phyloP scores from a whole-genome alignment of 202 grass and related monocot genomes.

The Dendrocalamus latiflorus region DNA sequence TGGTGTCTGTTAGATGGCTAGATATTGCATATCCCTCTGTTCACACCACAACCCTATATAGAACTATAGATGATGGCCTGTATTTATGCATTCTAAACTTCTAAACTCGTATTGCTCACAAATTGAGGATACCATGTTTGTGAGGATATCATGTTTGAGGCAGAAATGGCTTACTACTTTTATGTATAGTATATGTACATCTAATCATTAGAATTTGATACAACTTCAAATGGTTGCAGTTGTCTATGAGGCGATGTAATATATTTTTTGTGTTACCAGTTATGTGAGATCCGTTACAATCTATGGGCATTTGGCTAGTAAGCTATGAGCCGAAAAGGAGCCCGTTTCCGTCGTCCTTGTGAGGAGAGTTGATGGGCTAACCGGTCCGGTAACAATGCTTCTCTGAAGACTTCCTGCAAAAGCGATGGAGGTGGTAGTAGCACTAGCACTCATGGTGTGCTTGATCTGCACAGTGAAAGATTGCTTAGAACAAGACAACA shows the following conservation, averaged over 20 bases:
- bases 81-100: not conserved
- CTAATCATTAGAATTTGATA: not conserved
- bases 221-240: conserved; percentile 36
- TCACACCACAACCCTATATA: not conserved
- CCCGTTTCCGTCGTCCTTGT: not conserved
- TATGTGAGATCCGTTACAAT: too few relatives aligned
- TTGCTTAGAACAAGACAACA: too few relatives aligned
- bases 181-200: not conserved
- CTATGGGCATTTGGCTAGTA: too few relatives aligned
- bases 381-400: not conserved
- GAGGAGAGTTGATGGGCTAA: not conserved
- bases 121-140: conserved; percentile 89
- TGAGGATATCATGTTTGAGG: conserved; percentile 37
- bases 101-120: conserved; percentile 82
- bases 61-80: not conserved
- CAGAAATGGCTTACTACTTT: conserved; percentile 12
- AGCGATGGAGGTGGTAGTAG: not conserved
- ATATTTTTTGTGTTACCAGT: not conserved
- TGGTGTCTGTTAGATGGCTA: not conserved
- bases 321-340: too few relatives aligned
- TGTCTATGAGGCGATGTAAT: conserved; percentile 95
- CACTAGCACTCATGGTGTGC: not conserved
- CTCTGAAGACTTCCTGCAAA: not conserved
- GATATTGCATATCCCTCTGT: not conserved
- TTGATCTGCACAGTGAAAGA: not conserved